A percentile compares a stretch with the other conserved stretches of the same genome.
These are phyloP conservation scores for Penicillium palitans DNA, from an alignment of 2,329 filamentous ascomycete species.

Conservation along the genomic window DNA sequence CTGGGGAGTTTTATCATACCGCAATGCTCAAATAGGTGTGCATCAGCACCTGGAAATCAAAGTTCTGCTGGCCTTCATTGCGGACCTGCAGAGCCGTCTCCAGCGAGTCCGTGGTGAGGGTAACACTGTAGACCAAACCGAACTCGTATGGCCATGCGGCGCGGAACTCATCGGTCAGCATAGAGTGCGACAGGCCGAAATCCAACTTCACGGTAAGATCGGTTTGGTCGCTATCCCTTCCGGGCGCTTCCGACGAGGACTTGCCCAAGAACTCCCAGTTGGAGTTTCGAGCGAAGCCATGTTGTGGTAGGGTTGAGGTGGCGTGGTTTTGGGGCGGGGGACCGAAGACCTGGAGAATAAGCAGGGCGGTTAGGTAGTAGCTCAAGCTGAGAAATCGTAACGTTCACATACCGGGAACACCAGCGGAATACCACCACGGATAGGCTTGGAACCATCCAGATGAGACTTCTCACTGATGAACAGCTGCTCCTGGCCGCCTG, in stretches of 20 bases:
- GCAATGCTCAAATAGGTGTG: slow-evolving; percentile 86
- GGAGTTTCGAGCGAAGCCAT: slow-evolving; percentile 88
- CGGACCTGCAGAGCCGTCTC: slow-evolving; percentile 81
- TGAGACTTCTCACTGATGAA: slow-evolving; percentile 79
- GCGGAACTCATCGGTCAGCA: slow-evolving; percentile 67
- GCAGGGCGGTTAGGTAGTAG: slow-evolving; percentile 19
- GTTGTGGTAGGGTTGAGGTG: slow-evolving; percentile 80
- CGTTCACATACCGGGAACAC: slow-evolving; percentile 76
- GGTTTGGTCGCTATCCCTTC: slow-evolving; percentile 39
- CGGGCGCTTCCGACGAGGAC: slow-evolving; percentile 41
- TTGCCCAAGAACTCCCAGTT: slow-evolving; percentile 82
- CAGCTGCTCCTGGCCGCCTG: slow-evolving; percentile 74
- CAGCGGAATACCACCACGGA: slow-evolving; percentile 86
- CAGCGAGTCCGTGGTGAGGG: slow-evolving; percentile 70
- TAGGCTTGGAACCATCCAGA: slow-evolving; percentile 83
- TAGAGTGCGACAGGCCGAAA: slow-evolving; percentile 79
- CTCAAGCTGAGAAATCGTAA: background rate
- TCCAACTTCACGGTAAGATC: slow-evolving; percentile 85
- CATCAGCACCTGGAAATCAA: slow-evolving; percentile 88
- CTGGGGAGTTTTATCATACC: slow-evolving; percentile 52
- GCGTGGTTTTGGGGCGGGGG: slow-evolving; percentile 72
- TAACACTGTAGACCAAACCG: slow-evolving; percentile 89
- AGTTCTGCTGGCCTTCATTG: slow-evolving; percentile 78
- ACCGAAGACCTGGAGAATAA: slow-evolving; percentile 69
- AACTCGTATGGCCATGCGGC: slow-evolving; percentile 84